Evolutionary conservation across 768 basidiomycete species (phyloP).

Genomic region (Boletus reticulatus): DNA sequence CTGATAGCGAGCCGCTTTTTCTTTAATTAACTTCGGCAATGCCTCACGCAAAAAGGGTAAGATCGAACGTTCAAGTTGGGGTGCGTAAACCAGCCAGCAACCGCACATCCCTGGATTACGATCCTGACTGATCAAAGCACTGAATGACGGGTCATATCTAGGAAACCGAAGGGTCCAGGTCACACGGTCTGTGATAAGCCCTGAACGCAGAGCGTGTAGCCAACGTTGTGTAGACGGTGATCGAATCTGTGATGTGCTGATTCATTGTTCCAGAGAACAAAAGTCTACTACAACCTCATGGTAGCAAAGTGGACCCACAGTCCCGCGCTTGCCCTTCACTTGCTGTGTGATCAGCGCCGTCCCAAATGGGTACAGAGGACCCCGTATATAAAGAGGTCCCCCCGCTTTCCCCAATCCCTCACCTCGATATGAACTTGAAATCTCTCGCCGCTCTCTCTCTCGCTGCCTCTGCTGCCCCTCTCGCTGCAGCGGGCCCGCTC

Average conservation of each 20-base stretch:
- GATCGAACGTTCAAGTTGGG: neutral
- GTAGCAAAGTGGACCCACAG: neutral
- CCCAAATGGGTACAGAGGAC: too few species aligned
- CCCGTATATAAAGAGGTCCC: neutral
- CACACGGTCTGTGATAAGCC: neutral
- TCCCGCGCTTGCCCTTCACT: neutral
- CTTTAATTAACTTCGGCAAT: too few species aligned
- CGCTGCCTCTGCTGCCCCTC: slow-evolving; percentile 8
- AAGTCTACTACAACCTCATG: too few species aligned
- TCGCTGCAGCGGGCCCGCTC: slow-evolving; percentile 15
- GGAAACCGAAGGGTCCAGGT: too few species aligned
- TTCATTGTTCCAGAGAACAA: too few species aligned
- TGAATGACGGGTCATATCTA: too few species aligned
- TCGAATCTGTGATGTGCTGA: too few species aligned
- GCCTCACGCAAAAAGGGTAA: neutral
- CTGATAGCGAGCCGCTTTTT: too few species aligned
- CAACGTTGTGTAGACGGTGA: neutral
- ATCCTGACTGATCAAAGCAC: neutral
- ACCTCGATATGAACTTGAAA: slow-evolving; percentile 25
- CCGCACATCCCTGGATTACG: neutral
- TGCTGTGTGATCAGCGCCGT: neutral
- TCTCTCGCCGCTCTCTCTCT: slow-evolving; percentile 17
- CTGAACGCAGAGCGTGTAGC: neutral
- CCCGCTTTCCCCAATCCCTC: too few species aligned
- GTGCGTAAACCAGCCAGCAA: neutral